These are phyloP conservation scores for Aspergillus arachidicola DNA, from an alignment of 2,329 filamentous ascomycete species.

Conservation along the genomic window DNA sequence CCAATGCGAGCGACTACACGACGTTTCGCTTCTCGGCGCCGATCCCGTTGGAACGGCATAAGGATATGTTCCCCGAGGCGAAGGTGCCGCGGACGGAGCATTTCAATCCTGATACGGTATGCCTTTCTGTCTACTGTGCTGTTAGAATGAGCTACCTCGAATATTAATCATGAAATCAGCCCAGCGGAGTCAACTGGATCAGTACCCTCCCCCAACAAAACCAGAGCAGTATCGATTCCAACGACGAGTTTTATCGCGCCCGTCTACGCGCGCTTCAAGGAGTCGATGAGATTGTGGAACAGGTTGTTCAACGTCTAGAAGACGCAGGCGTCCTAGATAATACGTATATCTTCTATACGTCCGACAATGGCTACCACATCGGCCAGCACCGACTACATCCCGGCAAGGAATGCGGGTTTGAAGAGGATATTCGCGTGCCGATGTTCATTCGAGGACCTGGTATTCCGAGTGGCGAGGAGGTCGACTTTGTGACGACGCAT, in stretches of 20 bases:
- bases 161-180: slow-evolving; percentile 18
- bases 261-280: slow-evolving; percentile 52
- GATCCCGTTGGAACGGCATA: slow-evolving; percentile 61
- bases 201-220: slow-evolving; percentile 45
- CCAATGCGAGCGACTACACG: slow-evolving; percentile 35
- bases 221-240: slow-evolving; percentile 47
- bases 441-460: slow-evolving; percentile 61
- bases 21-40: slow-evolving; percentile 43
- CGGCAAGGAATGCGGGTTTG: slow-evolving; percentile 58
- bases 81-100: slow-evolving; percentile 63
- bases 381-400: slow-evolving; percentile 59
- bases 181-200: slow-evolving; percentile 50
- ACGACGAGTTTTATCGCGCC: slow-evolving; percentile 52
- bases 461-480: slow-evolving; percentile 43
- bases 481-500: slow-evolving; percentile 57
- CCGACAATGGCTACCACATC: slow-evolving; percentile 62
- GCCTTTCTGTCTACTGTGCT: not conserved
- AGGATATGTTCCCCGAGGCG: slow-evolving; percentile 61
- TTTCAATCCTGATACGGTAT: slow-evolving; percentile 64
- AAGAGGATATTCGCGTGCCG: slow-evolving; percentile 61
- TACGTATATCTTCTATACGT: slow-evolving; percentile 61
- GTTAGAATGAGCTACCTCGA: not conserved
- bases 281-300: slow-evolving; percentile 56
- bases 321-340: slow-evolving; percentile 45
- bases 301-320: slow-evolving; percentile 42